phyloP scores from a whole-genome alignment of 2,329 filamentous ascomycete species.

The Decorospora gaudefroyi region DNA sequence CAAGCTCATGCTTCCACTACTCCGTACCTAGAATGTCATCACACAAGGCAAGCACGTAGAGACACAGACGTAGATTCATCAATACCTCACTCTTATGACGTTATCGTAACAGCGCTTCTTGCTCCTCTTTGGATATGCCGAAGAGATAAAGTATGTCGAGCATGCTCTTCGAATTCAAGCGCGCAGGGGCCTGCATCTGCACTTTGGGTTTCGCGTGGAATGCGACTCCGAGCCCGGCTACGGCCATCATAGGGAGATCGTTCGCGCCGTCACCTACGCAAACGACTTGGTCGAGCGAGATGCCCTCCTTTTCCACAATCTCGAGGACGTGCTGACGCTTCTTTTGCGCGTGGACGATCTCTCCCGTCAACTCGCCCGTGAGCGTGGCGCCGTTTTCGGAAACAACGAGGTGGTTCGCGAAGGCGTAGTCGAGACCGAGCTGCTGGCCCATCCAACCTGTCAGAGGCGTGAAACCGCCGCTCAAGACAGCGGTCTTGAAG shows the following conservation, averaged over 20 bases:
- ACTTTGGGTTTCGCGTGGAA: constrained; percentile 85
- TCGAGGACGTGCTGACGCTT: constrained; percentile 73
- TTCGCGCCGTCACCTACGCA: constrained; percentile 84
- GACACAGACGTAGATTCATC: background rate
- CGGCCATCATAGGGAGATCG: constrained; percentile 77
- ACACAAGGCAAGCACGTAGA: too few species aligned
- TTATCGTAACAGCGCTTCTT: constrained; percentile 52
- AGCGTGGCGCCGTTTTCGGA: constrained; percentile 59
- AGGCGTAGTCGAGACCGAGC: constrained; percentile 83
- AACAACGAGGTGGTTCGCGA: constrained; percentile 80
- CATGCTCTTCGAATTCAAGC: constrained; percentile 72
- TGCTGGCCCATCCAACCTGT: constrained; percentile 82
- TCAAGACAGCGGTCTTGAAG: constrained; percentile 86
- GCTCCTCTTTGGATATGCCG: constrained; percentile 70
- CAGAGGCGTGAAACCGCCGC: constrained; percentile 87
- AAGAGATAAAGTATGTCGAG: constrained; percentile 75
- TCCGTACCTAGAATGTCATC: too few species aligned
- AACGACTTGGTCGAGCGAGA: constrained; percentile 68
- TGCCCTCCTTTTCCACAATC: constrained; percentile 69
- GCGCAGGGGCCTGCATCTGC: constrained; percentile 73
- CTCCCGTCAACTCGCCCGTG: constrained; percentile 72
- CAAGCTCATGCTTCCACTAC: background rate
- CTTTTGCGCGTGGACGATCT: constrained; percentile 75
- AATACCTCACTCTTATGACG: background rate
- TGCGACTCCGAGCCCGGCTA: constrained; percentile 76